Evolutionary conservation across 2,329 filamentous ascomycete species (phyloP).

Genomic region (Aspergillus udagawae): DNA sequence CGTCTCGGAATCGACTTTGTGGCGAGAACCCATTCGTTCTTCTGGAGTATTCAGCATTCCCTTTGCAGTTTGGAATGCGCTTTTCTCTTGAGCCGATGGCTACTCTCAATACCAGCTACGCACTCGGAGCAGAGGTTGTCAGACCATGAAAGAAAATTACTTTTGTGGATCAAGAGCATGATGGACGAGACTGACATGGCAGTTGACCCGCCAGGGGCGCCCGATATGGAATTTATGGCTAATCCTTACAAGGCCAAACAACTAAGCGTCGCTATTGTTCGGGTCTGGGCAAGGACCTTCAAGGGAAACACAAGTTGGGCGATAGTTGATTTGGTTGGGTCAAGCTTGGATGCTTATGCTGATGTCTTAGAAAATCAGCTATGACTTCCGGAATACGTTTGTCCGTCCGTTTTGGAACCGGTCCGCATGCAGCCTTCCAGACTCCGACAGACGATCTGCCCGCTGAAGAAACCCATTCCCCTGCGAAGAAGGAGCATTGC

Average conservation of each 20-base stretch:
- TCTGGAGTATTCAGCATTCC: slow-evolving; percentile 55
- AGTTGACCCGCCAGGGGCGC: slow-evolving; percentile 33
- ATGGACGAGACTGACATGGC: slow-evolving; percentile 49
- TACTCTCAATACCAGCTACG: slow-evolving; percentile 42
- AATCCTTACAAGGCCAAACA: slow-evolving; percentile 42
- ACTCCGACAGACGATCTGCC: not conserved
- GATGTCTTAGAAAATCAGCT: slow-evolving; percentile 38
- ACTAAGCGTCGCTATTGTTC: slow-evolving; percentile 46
- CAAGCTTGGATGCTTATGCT: slow-evolving; percentile 45
- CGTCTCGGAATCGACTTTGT: slow-evolving; percentile 52
- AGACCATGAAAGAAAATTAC: slow-evolving; percentile 45
- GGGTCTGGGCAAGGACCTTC: slow-evolving; percentile 46
- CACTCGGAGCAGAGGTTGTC: slow-evolving; percentile 42
- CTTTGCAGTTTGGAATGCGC: slow-evolving; percentile 53
- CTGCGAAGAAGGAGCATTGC: not conserved
- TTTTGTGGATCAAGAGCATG: slow-evolving; percentile 48
- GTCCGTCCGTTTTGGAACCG: not conserved
- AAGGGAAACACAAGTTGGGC: slow-evolving; percentile 48
- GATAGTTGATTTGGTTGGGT: slow-evolving; percentile 45
- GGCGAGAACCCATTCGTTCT: slow-evolving; percentile 50
- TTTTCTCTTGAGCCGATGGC: slow-evolving; percentile 45
- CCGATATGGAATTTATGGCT: slow-evolving; percentile 41
- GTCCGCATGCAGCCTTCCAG: not conserved
- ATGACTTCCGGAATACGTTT: slow-evolving; percentile 1
- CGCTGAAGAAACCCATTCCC: not conserved